phyloP scores from a whole-genome alignment of 306 rosid species.

The Dicorynia guianensis region DNA sequence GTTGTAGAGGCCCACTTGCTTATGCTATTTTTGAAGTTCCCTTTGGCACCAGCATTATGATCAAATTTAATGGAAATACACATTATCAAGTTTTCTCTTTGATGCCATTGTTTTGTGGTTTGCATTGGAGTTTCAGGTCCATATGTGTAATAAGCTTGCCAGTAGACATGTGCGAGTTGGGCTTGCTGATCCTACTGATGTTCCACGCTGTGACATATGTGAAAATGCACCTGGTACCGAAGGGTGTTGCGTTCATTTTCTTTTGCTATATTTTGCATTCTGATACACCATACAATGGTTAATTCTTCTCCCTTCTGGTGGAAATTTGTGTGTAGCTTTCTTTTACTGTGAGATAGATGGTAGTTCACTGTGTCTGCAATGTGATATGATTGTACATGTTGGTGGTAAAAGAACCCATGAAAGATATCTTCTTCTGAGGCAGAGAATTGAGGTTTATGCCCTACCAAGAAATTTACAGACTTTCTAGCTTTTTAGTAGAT shows the following conservation, averaged over 20 bases:
- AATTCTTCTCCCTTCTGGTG: constrained; percentile 11
- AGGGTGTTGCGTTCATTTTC: not conserved
- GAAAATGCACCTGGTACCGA: constrained; percentile 75
- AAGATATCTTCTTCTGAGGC: constrained; percentile 72
- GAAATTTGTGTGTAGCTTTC: constrained; percentile 64
- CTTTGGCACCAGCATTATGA: not conserved
- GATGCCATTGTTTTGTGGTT: constrained; percentile 26
- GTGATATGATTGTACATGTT: constrained; percentile 78
- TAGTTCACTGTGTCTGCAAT: constrained; percentile 80
- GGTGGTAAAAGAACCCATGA: constrained; percentile 79
- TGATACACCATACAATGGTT: constrained; percentile 22
- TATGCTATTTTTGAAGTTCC: constrained; percentile 4
- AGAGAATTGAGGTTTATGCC: constrained; percentile 66
- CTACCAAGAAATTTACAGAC: constrained; percentile 16
- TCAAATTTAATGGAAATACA: constrained; percentile 1
- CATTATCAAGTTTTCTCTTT: constrained; percentile 25
- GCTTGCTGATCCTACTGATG: constrained; percentile 69
- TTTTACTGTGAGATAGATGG: constrained; percentile 84
- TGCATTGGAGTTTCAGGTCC: constrained; percentile 58
- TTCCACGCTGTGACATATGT: constrained; percentile 76
- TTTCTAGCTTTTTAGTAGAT: constrained; percentile 1
- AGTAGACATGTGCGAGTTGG: constrained; percentile 76
- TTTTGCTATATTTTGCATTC: constrained; percentile 19
- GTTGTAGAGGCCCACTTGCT: constrained; percentile 23
- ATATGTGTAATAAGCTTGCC: constrained; percentile 82